Percentiles rank a stretch among this genome's conserved stretches.
These are phyloP conservation scores for Meripilus lineatus DNA, from an alignment of 1,284 basidiomycete species.

Conservation along the genomic window DNA sequence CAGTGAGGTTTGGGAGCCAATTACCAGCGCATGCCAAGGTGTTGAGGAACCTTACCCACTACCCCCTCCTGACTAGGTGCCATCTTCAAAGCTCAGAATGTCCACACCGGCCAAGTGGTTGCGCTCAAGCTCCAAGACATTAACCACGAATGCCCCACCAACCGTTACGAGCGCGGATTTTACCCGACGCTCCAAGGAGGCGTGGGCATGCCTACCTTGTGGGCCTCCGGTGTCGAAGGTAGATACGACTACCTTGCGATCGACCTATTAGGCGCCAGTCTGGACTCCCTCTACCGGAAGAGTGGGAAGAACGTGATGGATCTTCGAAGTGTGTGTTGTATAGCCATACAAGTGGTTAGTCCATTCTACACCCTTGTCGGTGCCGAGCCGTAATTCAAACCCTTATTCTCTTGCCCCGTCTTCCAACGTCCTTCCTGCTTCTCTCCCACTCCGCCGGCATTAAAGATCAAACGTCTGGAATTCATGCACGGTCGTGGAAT, in stretches of 20 bases:
- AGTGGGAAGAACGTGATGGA: conserved; percentile 56
- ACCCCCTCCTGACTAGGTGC: conserved; percentile 40
- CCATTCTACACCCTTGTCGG: neutral
- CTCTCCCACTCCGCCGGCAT: neutral
- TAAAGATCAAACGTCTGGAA: conserved; percentile 60
- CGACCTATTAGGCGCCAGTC: conserved; percentile 62
- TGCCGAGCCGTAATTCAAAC: neutral
- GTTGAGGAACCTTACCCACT: neutral
- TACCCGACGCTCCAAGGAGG: conserved; percentile 70
- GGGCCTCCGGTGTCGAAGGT: conserved; percentile 53
- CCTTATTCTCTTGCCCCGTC: conserved; percentile 1
- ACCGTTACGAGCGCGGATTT: conserved; percentile 60
- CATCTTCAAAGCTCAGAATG: conserved; percentile 56
- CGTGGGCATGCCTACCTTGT: conserved; percentile 67
- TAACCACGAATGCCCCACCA: conserved; percentile 69
- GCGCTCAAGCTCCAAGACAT: conserved; percentile 67
- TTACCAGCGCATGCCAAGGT: neutral
- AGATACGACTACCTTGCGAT: conserved; percentile 72
- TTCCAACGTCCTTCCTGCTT: no score
- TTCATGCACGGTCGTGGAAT: conserved; percentile 70
- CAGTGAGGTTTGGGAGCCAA: conserved; percentile 9
- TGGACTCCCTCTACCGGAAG: conserved; percentile 56
- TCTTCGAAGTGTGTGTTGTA: conserved; percentile 62
- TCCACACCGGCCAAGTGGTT: conserved; percentile 52
- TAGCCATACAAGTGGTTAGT: conserved; percentile 71